Conservation (phyloP, 306 rosid species). For the Vigna angularis region DNA sequence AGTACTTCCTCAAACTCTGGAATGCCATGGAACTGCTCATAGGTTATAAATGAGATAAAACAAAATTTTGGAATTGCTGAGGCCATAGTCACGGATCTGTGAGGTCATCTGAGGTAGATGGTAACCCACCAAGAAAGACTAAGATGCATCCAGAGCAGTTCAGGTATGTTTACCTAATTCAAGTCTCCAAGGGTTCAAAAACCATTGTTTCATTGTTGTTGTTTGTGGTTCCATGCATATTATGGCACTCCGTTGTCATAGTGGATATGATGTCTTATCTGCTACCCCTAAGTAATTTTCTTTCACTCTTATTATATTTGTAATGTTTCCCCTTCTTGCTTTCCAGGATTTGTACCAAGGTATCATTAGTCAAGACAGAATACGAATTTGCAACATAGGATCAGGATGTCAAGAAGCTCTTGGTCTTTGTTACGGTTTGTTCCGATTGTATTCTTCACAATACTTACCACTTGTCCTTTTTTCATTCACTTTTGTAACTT, state of each 20-base stretch:
- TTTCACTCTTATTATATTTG: slow-evolving; percentile 25
- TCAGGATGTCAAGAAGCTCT: slow-evolving; percentile 33
- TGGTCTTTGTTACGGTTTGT: slow-evolving; percentile 33
- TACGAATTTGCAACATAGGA: slow-evolving; percentile 33
- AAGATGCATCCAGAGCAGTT: slow-evolving; percentile 43
- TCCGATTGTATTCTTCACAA: slow-evolving; percentile 33
- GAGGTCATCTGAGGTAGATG: slow-evolving; percentile 48
- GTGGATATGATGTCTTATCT: slow-evolving; percentile 18
- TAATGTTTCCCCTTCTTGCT: slow-evolving; percentile 1
- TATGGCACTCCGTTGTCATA: neutral
- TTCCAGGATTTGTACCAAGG: slow-evolving; percentile 46
- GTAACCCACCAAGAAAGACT: slow-evolving; percentile 44
- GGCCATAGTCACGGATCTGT: slow-evolving; percentile 52
- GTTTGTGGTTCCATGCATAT: slow-evolving; percentile 26
- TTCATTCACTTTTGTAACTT: slow-evolving; percentile 2
- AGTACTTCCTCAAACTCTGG: slow-evolving; percentile 45
- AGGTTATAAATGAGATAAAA: slow-evolving; percentile 47
- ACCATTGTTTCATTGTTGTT: neutral
- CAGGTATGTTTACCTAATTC: slow-evolving; percentile 56
- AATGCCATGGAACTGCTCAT: slow-evolving; percentile 49
- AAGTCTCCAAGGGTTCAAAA: slow-evolving; percentile 18
- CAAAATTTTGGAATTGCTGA: slow-evolving; percentile 43
- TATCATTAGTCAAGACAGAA: slow-evolving; percentile 31
- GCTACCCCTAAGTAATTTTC: neutral
- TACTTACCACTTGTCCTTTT: slow-evolving; percentile 11